These are phyloP conservation scores for Mediolabrus comicus DNA, from an alignment of 108 stramenopile species.

Conservation along the genomic window DNA sequence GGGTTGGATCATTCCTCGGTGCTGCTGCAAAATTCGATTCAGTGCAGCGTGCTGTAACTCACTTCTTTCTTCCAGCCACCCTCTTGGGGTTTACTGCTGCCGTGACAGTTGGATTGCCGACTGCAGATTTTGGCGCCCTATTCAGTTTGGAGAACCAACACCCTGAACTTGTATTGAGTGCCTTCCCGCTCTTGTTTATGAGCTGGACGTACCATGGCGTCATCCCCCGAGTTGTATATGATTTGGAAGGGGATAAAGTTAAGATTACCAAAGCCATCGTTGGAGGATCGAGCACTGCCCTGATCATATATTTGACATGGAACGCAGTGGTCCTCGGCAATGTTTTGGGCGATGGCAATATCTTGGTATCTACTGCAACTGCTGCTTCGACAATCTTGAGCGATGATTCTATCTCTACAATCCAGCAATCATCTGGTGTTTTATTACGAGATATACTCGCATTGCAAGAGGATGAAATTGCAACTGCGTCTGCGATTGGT, in stretches of 20 bases:
- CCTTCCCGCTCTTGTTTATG: slow-evolving; percentile 80
- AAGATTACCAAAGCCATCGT: slow-evolving; percentile 79
- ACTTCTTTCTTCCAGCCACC: slow-evolving; percentile 58
- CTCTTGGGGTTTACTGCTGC: slow-evolving; percentile 57
- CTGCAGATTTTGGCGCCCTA: slow-evolving; percentile 56
- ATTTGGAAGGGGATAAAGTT: slow-evolving; percentile 74
- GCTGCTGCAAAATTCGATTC: slow-evolving; percentile 37
- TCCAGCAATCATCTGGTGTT: slow-evolving; percentile 18
- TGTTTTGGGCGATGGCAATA: slow-evolving; percentile 14
- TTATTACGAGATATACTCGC: slow-evolving; percentile 8
- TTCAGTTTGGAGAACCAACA: slow-evolving; percentile 59
- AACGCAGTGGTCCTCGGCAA: slow-evolving; percentile 82
- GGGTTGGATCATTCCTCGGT: slow-evolving; percentile 21
- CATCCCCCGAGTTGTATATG: slow-evolving; percentile 78
- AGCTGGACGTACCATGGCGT: slow-evolving; percentile 88
- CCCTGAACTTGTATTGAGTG: slow-evolving; percentile 61
- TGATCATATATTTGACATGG: slow-evolving; percentile 85
- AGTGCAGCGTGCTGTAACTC: slow-evolving; percentile 55
- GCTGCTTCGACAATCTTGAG: background rate
- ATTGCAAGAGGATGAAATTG: background rate
- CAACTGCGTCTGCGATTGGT: slow-evolving; percentile 11
- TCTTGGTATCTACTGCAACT: slow-evolving; percentile 8
- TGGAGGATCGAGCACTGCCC: slow-evolving; percentile 69
- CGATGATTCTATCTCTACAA: slow-evolving; percentile 17
- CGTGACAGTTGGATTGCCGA: slow-evolving; percentile 50